A percentile compares a stretch with the other conserved stretches of the same genome.
phyloP scores from a whole-genome alignment of 2,329 filamentous ascomycete species.

The Aureobasidium subglaciale region DNA sequence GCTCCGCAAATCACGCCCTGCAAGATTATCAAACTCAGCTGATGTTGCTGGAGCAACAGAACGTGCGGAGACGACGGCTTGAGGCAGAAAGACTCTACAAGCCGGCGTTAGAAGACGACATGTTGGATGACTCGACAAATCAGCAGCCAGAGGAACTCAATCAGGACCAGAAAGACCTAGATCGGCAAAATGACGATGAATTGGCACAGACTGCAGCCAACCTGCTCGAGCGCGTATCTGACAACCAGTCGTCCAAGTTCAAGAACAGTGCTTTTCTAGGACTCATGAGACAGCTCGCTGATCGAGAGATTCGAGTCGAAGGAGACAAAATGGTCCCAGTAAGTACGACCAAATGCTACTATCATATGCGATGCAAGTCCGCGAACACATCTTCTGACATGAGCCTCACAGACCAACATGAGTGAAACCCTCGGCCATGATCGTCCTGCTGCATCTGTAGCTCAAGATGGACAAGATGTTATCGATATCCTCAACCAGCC shows the following conservation, averaged over 20 bases:
- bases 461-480: constrained; percentile 28
- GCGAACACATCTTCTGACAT: neutral
- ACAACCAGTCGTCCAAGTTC: constrained; percentile 67
- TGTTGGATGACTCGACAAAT: neutral
- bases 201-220: constrained; percentile 65
- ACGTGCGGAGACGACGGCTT: neutral
- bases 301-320: constrained; percentile 64
- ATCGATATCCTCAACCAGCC: constrained; percentile 27
- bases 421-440: neutral
- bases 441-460: neutral
- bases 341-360: constrained; percentile 24
- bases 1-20: neutral
- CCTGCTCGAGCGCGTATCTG: constrained; percentile 60
- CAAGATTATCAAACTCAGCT: neutral
- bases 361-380: neutral
- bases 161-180: constrained; percentile 12
- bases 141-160: neutral
- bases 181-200: constrained; percentile 51
- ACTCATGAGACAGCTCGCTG: constrained; percentile 68
- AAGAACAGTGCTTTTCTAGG: constrained; percentile 68
- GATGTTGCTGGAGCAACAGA: neutral
- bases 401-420: neutral
- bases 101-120: neutral
- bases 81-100: neutral
- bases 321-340: constrained; percentile 60